These are phyloP conservation scores for Geoglossum glabrum DNA, from an alignment of 495 filamentous ascomycete species.

Conservation along the genomic window DNA sequence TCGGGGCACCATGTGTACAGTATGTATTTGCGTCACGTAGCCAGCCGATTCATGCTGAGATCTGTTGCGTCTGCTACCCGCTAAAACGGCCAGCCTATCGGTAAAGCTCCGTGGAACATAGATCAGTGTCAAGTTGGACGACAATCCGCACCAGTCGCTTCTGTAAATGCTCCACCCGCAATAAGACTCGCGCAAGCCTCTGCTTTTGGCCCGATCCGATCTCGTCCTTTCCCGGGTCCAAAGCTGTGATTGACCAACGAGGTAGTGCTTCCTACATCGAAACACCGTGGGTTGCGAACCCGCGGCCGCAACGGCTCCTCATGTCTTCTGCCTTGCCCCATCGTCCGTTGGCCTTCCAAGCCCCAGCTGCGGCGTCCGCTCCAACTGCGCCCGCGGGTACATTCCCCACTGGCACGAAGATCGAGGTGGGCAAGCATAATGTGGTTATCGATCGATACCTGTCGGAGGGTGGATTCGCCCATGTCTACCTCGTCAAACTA, in stretches of 20 bases:
- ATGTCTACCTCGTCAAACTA: slow-evolving; percentile 89
- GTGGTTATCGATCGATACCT: slow-evolving; percentile 97
- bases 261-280: background rate
- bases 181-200: background rate
- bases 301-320: background rate
- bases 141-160: background rate
- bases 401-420: slow-evolving; percentile 82
- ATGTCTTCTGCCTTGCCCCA: slow-evolving; percentile 1
- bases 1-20: too few species aligned
- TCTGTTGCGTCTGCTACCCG: background rate
- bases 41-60: background rate
- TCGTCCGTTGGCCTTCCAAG: background rate
- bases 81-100: background rate
- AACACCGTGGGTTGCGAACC: background rate
- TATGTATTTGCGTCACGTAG: background rate
- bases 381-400: slow-evolving; percentile 54
- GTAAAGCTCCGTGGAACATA: background rate
- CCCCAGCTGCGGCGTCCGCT: slow-evolving; percentile 15
- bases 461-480: slow-evolving; percentile 93
- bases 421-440: slow-evolving; percentile 80
- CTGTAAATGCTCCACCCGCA: background rate
- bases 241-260: background rate
- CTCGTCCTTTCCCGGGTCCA: background rate
- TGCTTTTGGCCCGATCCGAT: background rate
- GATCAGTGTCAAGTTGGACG: background rate